Evolutionary conservation across 257 asterid genomes (phyloP).

Genomic region (Hygrophila difformis): DNA sequence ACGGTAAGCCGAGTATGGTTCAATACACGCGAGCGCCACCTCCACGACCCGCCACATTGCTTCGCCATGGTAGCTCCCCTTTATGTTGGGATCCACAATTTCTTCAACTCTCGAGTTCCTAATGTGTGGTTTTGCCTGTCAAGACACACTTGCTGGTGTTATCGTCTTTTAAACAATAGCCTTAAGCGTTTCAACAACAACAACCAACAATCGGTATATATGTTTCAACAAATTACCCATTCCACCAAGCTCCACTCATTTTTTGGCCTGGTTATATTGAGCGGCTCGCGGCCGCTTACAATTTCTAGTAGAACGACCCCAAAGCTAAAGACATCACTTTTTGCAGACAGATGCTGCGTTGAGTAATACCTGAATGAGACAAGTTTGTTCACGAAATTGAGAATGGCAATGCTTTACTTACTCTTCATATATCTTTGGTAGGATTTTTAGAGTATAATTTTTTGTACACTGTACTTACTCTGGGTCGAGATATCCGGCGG

Average conservation of each 20-base stretch:
- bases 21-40: conserved; percentile 86
- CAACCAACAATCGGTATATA: too few relatives aligned
- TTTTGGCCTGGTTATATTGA: conserved; percentile 62
- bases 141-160: conserved; percentile 1
- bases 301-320: conserved; percentile 64
- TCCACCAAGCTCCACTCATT: conserved; percentile 80
- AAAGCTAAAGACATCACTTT: conserved; percentile 86
- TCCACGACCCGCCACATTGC: conserved; percentile 57
- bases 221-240: conserved; percentile 75
- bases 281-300: conserved; percentile 76
- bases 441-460: background rate
- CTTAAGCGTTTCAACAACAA: too few relatives aligned
- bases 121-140: conserved; percentile 68
- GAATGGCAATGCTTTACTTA: background rate
- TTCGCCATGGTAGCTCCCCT: conserved; percentile 32
- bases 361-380: conserved; percentile 57
- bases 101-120: conserved; percentile 66
- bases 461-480: conserved; percentile 49
- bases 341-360: conserved; percentile 69
- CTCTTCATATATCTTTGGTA: background rate
- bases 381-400: conserved; percentile 8
- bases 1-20: conserved; percentile 70
- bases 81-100: conserved; percentile 25
- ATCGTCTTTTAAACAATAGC: too few relatives aligned
- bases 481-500: conserved; percentile 92